Evolutionary conservation across 2,329 filamentous ascomycete species (phyloP).

Genomic region (Phaeophleospora eucalypticola): DNA sequence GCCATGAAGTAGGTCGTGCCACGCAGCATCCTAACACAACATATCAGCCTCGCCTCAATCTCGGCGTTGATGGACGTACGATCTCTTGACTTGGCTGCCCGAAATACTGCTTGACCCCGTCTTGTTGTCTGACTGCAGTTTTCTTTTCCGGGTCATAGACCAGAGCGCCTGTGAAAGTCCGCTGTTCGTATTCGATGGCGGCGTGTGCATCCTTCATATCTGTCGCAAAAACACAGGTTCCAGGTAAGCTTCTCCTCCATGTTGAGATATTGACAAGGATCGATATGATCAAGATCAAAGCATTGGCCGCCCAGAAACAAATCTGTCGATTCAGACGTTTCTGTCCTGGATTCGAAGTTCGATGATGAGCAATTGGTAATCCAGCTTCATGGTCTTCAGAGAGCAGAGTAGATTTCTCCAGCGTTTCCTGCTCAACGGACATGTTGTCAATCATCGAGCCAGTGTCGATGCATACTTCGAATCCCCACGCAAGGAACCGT

Average conservation of each 20-base stretch:
- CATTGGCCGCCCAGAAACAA: neutral
- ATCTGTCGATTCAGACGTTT: conserved; percentile 1
- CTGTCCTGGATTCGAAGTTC: neutral
- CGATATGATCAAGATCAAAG: neutral
- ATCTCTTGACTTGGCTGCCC: conserved; percentile 15
- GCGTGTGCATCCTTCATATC: conserved; percentile 13
- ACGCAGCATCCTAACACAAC: neutral
- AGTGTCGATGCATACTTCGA: neutral
- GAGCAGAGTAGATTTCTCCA: conserved; percentile 1
- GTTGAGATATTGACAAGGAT: conserved; percentile 3
- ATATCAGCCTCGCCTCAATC: neutral
- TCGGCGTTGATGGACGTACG: neutral
- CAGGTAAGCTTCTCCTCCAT: neutral
- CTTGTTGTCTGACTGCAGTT: conserved; percentile 6
- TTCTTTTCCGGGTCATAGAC: conserved; percentile 11
- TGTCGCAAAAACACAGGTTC: conserved; percentile 7
- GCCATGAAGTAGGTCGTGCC: neutral
- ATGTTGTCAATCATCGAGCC: neutral
- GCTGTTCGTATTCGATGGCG: conserved; percentile 14
- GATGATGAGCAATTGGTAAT: neutral
- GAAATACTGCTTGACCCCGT: conserved; percentile 15
- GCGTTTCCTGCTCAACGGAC: neutral
- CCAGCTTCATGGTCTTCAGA: neutral
- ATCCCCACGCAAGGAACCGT: neutral
- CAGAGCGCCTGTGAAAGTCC: conserved; percentile 12